A percentile compares a stretch with the other conserved stretches of the same genome.
These are phyloP conservation scores for Cinnamomum micranthum DNA, from an alignment of 164 flowering plant species.

Conservation along the genomic window DNA sequence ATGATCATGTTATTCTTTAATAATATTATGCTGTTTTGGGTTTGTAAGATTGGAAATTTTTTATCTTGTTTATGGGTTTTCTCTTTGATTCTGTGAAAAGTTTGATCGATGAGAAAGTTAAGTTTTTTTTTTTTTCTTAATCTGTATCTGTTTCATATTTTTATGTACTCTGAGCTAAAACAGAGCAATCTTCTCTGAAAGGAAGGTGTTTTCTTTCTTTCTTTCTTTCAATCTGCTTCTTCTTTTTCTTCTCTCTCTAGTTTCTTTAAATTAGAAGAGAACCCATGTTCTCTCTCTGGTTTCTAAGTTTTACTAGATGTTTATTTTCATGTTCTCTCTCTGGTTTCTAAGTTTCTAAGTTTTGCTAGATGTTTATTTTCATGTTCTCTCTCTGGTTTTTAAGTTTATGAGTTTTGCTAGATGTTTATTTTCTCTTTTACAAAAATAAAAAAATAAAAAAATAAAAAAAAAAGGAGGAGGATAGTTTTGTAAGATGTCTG, in stretches of 20 bases:
- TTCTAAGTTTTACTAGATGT: neutral
- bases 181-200: neutral
- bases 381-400: too few species aligned
- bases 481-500: too few species aligned
- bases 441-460: too few species aligned
- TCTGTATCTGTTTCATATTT: neutral
- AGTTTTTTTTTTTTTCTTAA: neutral
- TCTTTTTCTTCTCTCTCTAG: neutral
- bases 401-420: neutral
- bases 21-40: conserved; percentile 1
- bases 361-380: neutral
- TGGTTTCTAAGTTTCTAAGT: too few species aligned
- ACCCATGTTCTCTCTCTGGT: too few species aligned
- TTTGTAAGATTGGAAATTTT: neutral
- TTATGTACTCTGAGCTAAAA: neutral
- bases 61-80: neutral
- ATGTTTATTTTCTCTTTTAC: too few species aligned
- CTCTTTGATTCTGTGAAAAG: neutral
- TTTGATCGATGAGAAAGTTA: neutral
- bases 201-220: too few species aligned
- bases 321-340: neutral
- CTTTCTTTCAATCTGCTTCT: neutral
- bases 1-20: neutral
- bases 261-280: neutral
- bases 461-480: too few species aligned